Evolutionary conservation across 164 flowering plant species (phyloP), one percentile per base, ranked within the genome.

Genomic region (Dillenia turbinata): DNA sequence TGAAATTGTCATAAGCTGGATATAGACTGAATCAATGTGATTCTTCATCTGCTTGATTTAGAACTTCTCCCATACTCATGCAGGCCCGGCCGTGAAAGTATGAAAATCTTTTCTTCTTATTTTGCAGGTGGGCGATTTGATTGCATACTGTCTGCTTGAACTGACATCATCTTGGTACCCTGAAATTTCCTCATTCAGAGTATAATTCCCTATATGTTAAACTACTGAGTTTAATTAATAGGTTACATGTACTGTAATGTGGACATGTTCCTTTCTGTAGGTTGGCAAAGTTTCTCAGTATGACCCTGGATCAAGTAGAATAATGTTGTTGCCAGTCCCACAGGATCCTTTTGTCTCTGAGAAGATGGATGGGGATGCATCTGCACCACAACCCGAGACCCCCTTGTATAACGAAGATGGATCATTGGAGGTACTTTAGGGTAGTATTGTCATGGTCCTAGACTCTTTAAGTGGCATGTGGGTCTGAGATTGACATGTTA

Each of bases 101-200:
- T 56, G 17, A 47, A 57, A 12, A 14, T 45, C 33, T 66, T 46
- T 59, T 45, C 56, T 62, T 33, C 17, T 52, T 15, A 15, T 65
- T 59, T 51, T 75, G 72, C 82, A 95, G 99, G 86, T 71, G 70
- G 98, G 95, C 64, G 90, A 92, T 75, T 61, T 79, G 14, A 56
- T 95, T 68, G 98, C 99, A 57, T 95, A 95, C 79, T 88, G 97
- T 55, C 52, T 95, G 69, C 75, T 95, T 70, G 98, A 92, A 77
- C 71, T 95, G 64, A 83, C 97, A 49, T 87, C 96, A 14, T 75
- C 89, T 15, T 90, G 95, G 94, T 80, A 81, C 67, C 99, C 99
- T 26, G 97, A 92, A 69, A 69, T 88, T 60, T 84, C 97, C 65
- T 65, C 94, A 15, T 88, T 75, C 70, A 81, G 99, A 55, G 99